Evolutionary conservation across 345 rosid species (phyloP), one percentile per base, ranked within the genome.

Genomic region (Nephelium lappaceum): DNA sequence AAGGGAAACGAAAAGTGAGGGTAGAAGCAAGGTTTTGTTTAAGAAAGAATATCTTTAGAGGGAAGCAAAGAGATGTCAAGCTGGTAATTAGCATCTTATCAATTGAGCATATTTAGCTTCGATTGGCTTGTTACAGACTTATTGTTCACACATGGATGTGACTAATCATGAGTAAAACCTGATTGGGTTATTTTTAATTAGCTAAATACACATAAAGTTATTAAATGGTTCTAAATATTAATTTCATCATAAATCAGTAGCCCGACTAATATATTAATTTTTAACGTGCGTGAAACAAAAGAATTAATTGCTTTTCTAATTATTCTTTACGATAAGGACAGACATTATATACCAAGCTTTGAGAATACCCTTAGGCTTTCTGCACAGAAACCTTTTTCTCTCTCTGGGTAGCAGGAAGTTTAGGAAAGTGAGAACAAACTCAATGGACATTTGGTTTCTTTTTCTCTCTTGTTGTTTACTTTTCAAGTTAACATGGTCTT

Each of bases 1-100:
- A 75, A 75, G 83, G 69, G 77, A 66, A 42, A 47, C 6, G 41
- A 24, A 49, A n/a, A 53, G 65, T 49, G 27, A 38, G 69, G 62
- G 72, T 2, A 49, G 73, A 73, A 67, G 70, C 25, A 77, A 82
- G 38, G 71, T 73, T 74, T 67, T 14, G 75, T 70, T 67, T 21
- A 81, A 83, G 80, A 71, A 78, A 81, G 86, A 83, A 86, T 83
- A 83, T 69, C 91, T 81, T 86, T 31, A 6, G 60, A n/a, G 9
- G 69, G 80, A 88, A 88, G 91, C 85, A 88, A 87, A 71, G 79
- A 69, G 72, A 80, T 31, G 19, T 72, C 31, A 75, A 41, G 53
- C 12, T 66, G 70, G 74, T 53, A 71, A 49, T 45, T 45, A 41
- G 78, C 21, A 81, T 76, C 61, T 38, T 51, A 47, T 15, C 4